Base-by-base conservation (phyloP, 768 basidiomycete genomes). In the Amanita brunnescens region DNA sequence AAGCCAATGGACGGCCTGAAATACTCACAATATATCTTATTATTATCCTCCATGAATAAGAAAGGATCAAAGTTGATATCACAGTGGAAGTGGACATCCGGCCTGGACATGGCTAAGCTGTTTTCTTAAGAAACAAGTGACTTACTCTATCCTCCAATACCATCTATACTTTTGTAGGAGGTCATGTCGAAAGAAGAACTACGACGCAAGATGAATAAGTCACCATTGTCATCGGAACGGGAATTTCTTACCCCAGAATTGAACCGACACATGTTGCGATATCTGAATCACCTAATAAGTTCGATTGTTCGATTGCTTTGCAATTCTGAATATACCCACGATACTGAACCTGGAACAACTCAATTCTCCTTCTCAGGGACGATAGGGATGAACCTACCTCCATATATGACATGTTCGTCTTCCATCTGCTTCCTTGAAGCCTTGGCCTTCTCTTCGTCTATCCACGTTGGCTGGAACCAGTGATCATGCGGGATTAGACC, bases 81-180 rank as follows among this genome's bases (percentile, higher is more conserved):
- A 64, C 87, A 89, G 67, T 79, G 84, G 70, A 82, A 85, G 64
- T 85, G 83, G 47, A 89, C 81, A 55, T 79, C 76, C 2, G 87
- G 86, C 54, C 79, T 81, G 46, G 5, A 33, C 60, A 56, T 2
- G 6, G 24, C 46, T 14, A 10, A 35, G 42, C 44, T 5, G 39
- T 24, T 5, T 42, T 14, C 37, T 13, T 34, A 32, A 20, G 18
- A 7, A 7, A 23, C 71, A 61, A 4, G 1, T 55, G 45, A 64
- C 72, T 50, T 51, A 78, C 80, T 88, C 85, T 40, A 90, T 77
- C 12, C 87, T 74, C 87, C 86, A 89, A 65, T 90, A 89, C 73
- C 81, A 90, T 49, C 81, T 74, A 63, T 81, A 87, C 41, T 79
- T 68, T 51, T 76, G 72, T 45, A 89, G 65, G 13, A 87, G 64